Conservation (phyloP, 371 early-diverging fungal species). For the Chytridium lagenaria region DNA sequence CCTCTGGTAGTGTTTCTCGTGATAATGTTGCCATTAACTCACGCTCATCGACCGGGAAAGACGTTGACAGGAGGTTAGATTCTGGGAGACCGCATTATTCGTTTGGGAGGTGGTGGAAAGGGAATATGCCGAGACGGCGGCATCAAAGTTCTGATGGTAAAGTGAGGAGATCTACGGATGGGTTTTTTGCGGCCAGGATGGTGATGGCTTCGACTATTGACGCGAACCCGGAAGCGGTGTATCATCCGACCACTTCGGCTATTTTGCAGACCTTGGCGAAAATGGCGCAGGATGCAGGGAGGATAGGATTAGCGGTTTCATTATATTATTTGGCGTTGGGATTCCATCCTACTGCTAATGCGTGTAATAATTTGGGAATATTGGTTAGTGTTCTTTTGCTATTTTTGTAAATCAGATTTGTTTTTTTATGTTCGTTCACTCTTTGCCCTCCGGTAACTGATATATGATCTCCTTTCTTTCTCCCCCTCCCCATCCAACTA, state of each 20-base stretch:
- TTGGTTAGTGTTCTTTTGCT: slow-evolving; percentile 40
- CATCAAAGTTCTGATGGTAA: not conserved
- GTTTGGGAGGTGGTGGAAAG: slow-evolving; percentile 17
- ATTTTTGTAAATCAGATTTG: not conserved
- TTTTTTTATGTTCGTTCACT: no score
- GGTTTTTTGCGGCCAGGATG: not conserved
- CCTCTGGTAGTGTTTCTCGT: not conserved
- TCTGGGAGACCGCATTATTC: slow-evolving; percentile 16
- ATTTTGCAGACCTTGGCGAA: slow-evolving; percentile 85
- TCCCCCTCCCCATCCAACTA: no score
- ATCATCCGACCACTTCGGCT: slow-evolving; percentile 68
- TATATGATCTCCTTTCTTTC: no score
- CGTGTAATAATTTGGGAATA: slow-evolving; percentile 90
- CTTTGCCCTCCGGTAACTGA: no score
- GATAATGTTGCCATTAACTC: not conserved
- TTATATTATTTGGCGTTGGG: slow-evolving; percentile 85
- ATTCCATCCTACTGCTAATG: slow-evolving; percentile 83
- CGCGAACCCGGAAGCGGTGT: slow-evolving; percentile 35
- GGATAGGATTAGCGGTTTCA: slow-evolving; percentile 71
- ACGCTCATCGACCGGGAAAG: not conserved
- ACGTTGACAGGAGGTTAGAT: not conserved
- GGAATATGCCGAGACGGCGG: not conserved
- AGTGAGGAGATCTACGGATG: slow-evolving; percentile 47
- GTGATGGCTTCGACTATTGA: slow-evolving; percentile 25
- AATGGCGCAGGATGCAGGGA: slow-evolving; percentile 78